Percentiles rank a stretch among this genome's conserved stretches.
phyloP scores from a whole-genome alignment of 2,329 filamentous ascomycete species.

The Akanthomyces muscarius region DNA sequence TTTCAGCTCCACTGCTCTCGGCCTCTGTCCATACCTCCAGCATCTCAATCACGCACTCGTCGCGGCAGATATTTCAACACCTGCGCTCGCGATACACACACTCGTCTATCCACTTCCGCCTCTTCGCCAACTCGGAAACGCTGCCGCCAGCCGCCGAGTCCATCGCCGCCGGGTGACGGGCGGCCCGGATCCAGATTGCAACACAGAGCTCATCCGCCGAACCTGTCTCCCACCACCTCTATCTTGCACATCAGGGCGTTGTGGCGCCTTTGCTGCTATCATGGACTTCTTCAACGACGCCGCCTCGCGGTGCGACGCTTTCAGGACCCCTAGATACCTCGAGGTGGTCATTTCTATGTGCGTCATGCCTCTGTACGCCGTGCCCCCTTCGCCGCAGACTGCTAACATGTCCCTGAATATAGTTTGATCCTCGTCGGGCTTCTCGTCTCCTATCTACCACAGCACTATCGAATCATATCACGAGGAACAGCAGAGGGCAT shows the following conservation, averaged over 20 bases:
- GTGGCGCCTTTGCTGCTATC: background rate
- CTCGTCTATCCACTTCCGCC: background rate
- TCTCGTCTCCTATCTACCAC: constrained; percentile 87
- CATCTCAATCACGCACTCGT: background rate
- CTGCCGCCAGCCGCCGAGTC: background rate
- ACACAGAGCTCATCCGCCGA: background rate
- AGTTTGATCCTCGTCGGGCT: constrained; percentile 81
- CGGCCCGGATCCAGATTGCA: constrained; percentile 3
- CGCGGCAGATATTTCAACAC: background rate
- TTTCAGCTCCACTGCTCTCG: constrained; percentile 8
- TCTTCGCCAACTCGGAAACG: background rate
- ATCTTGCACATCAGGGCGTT: constrained; percentile 8
- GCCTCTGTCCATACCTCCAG: background rate
- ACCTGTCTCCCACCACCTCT: background rate
- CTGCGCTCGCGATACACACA: background rate
- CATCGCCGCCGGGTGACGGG: constrained; percentile 8
- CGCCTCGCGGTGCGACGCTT: constrained; percentile 41
- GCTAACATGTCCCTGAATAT: constrained; percentile 22
- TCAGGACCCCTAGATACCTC: constrained; percentile 50
- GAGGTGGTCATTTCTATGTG: constrained; percentile 56
- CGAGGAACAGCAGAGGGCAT: constrained; percentile 88
- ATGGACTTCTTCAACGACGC: constrained; percentile 20
- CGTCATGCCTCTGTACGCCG: background rate
- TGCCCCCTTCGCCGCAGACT: background rate
- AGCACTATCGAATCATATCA: constrained; percentile 86